These are phyloP conservation scores for Xylaria sp. DNA, from an alignment of 2,329 filamentous ascomycete species.

Conservation along the genomic window DNA sequence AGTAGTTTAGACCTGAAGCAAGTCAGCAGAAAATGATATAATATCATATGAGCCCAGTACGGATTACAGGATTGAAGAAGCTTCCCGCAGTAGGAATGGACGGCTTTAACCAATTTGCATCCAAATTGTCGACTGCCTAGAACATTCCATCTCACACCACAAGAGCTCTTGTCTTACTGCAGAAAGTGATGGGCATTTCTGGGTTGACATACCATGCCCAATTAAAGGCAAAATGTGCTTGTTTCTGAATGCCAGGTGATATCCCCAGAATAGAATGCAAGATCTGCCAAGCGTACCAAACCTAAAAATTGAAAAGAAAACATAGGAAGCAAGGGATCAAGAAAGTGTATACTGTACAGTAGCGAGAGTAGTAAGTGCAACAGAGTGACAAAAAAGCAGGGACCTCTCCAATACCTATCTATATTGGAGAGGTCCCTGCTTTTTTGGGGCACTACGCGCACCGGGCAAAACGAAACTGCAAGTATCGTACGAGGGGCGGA, in stretches of 20 bases:
- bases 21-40: no score
- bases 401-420: no score
- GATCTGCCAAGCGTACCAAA: background rate
- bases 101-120: background rate
- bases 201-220: constrained; percentile 3
- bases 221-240: background rate
- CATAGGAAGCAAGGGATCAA: background rate
- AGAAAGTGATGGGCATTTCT: background rate
- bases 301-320: background rate
- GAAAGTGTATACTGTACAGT: no score
- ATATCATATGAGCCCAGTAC: no score
- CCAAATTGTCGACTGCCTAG: background rate
- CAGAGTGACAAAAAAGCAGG: no score
- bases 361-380: no score
- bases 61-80: background rate
- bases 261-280: background rate
- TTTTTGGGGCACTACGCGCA: background rate
- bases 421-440: background rate
- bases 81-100: background rate
- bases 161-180: background rate
- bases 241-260: background rate
- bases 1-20: no score
- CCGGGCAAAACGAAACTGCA: background rate
- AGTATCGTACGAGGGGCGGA: constrained; percentile 3
- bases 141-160: constrained; percentile 11